phyloP scores from a whole-genome alignment of 441 rosid species.

The Brassica hybrid region DNA sequence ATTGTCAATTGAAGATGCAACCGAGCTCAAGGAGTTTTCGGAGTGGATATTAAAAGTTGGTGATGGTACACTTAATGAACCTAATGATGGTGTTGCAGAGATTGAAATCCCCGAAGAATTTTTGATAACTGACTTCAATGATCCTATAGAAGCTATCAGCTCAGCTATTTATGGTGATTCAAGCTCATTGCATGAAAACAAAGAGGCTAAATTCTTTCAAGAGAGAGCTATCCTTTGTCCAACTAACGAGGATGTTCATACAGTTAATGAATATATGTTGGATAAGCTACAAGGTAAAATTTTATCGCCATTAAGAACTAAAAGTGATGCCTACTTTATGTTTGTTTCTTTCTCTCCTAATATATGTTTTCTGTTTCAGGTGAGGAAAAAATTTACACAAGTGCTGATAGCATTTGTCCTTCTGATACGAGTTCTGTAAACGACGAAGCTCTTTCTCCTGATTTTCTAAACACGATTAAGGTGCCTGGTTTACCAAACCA shows the following conservation, averaged over 20 bases:
- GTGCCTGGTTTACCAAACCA: background rate
- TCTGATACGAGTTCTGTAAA: background rate
- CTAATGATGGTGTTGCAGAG: background rate
- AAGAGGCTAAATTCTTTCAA: background rate
- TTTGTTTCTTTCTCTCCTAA: too few species aligned
- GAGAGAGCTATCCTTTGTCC: background rate
- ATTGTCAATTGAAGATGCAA: background rate
- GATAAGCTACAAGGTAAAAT: background rate
- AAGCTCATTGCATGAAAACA: background rate
- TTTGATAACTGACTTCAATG: background rate
- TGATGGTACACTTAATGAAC: background rate
- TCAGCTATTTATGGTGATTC: background rate
- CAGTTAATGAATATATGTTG: background rate
- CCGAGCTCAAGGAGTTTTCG: background rate
- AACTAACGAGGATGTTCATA: background rate
- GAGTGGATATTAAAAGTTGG: background rate
- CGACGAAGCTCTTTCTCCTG: background rate
- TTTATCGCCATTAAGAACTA: too few species aligned
- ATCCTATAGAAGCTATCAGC: background rate
- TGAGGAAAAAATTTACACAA: background rate
- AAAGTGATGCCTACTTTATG: too few species aligned
- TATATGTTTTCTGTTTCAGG: background rate
- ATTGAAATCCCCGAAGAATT: background rate
- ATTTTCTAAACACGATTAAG: background rate
- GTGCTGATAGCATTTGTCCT: background rate